These are phyloP conservation scores for sorghum (Sorghum bicolor) DNA, from an alignment of 176 grass and related monocot species.

Conservation along the genomic window Sorghum_bicolor_NCBIv3 NC_012872.2:68615501-68616000, in stretches of 20 bases:
- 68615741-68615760: slow-evolving; percentile 56
- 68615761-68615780: slow-evolving; percentile 52
- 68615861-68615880: slow-evolving; percentile 26
- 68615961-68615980: not conserved
- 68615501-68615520: slow-evolving; percentile 98
- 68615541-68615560: slow-evolving; percentile 73
- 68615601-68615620: slow-evolving; percentile 77
- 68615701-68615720: slow-evolving; percentile 33
- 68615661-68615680: slow-evolving; percentile 87
- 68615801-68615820: slow-evolving; percentile 40
- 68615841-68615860: slow-evolving; percentile 19
- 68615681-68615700: slow-evolving; percentile 86
- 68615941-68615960: slow-evolving; percentile 17
- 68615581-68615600: slow-evolving; percentile 77
- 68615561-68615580: slow-evolving; percentile 73
- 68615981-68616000: not conserved
- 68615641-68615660: slow-evolving; percentile 93
- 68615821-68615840: slow-evolving; percentile 21
- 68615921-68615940: slow-evolving; percentile 47
- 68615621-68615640: slow-evolving; percentile 88
- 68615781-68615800: slow-evolving; percentile 49
- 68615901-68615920: slow-evolving; percentile 39
- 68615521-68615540: slow-evolving; percentile 98
- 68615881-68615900: slow-evolving; percentile 16
- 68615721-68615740: slow-evolving; percentile 20